phyloP scores from a whole-genome alignment of 2,329 filamentous ascomycete species.

The Mycogone perniciosa region DNA sequence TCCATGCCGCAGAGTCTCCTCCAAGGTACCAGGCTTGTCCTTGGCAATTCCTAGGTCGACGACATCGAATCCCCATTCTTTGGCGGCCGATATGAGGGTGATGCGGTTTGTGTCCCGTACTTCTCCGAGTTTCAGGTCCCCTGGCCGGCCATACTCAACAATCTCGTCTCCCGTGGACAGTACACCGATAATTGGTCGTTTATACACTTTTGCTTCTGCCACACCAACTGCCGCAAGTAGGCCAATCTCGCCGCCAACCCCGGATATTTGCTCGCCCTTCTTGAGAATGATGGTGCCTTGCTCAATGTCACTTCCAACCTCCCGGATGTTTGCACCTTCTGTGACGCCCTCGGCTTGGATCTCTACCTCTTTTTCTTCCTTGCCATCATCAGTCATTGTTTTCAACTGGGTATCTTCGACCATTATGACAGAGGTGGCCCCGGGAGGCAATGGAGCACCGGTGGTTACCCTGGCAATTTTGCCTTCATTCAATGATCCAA shows the following conservation, averaged over 20 bases:
- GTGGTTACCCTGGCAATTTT: constrained; percentile 89
- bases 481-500: constrained; percentile 59
- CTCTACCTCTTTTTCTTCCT: constrained; percentile 82
- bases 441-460: constrained; percentile 80
- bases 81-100: constrained; percentile 72
- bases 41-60: constrained; percentile 81
- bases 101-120: constrained; percentile 92
- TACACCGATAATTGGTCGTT: constrained; percentile 73
- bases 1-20: constrained; percentile 68
- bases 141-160: constrained; percentile 62
- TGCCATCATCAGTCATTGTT: constrained; percentile 68
- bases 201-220: constrained; percentile 63
- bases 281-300: constrained; percentile 63
- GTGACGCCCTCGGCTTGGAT: constrained; percentile 73
- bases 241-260: constrained; percentile 85
- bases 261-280: constrained; percentile 76
- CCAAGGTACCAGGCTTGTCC: constrained; percentile 67
- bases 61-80: constrained; percentile 68
- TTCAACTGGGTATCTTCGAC: constrained; percentile 85
- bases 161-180: constrained; percentile 95
- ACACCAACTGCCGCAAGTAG: constrained; percentile 81
- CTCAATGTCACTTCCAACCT: constrained; percentile 81
- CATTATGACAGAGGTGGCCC: constrained; percentile 83
- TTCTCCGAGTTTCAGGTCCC: constrained; percentile 65
- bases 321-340: constrained; percentile 80